These are phyloP conservation scores for Apiotrichum gamsii DNA, from an alignment of 1,284 basidiomycete species.

Conservation along the genomic window DNA sequence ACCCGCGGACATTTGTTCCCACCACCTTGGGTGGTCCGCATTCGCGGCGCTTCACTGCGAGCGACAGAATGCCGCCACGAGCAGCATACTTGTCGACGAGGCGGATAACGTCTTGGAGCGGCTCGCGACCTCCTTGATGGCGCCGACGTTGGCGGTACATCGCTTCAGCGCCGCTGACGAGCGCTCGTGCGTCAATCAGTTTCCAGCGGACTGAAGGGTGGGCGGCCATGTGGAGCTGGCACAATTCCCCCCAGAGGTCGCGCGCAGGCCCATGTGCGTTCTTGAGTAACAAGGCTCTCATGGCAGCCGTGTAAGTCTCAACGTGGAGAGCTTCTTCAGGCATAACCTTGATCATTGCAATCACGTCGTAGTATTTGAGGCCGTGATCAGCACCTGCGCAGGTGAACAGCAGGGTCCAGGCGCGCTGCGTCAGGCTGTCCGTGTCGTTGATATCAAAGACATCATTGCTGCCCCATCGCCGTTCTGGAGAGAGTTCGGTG, in stretches of 20 bases:
- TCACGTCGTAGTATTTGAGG: conserved; percentile 11
- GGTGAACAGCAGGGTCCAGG: conserved; percentile 7
- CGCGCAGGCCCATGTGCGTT: conserved; percentile 15
- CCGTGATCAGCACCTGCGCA: conserved; percentile 1
- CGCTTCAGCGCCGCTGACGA: conserved; percentile 27
- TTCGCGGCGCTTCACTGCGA: no score
- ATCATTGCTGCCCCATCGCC: no score
- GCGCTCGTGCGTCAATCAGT: conserved; percentile 25
- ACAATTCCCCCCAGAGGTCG: conserved; percentile 24
- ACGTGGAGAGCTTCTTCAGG: conserved; percentile 10
- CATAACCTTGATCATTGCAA: conserved; percentile 15
- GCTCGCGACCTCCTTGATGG: no score
- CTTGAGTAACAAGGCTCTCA: conserved; percentile 23
- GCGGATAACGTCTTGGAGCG: conserved; percentile 16
- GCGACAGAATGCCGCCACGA: background rate
- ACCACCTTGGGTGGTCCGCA: no score
- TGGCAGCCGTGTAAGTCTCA: conserved; percentile 26
- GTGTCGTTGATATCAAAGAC: no score
- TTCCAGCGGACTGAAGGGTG: conserved; percentile 1
- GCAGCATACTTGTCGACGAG: conserved; percentile 26
- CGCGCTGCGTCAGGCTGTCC: background rate
- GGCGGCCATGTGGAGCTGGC: conserved; percentile 4
- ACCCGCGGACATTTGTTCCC: background rate
- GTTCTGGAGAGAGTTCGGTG: no score
- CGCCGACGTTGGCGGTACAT: conserved; percentile 6